phyloP scores from a whole-genome alignment of 1,284 basidiomycete species.

The Trametes polyzona region DNA sequence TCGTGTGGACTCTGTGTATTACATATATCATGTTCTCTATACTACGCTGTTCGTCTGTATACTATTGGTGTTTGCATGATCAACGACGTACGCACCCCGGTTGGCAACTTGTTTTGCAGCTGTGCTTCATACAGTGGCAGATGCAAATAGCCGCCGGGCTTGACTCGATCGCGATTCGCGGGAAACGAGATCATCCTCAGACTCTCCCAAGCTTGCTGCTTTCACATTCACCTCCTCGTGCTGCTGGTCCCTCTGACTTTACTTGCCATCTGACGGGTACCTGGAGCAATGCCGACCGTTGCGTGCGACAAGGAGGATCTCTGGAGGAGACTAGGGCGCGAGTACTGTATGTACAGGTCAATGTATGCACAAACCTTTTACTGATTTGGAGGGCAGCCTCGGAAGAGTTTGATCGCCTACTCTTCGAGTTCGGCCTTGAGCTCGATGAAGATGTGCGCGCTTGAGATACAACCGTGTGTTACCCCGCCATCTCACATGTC shows the following conservation, averaged over 20 bases:
- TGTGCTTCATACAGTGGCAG: background rate
- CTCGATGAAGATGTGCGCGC: constrained; percentile 93
- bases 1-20: background rate
- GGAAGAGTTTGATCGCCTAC: constrained; percentile 93
- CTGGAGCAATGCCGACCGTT: constrained; percentile 83
- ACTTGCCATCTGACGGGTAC: background rate
- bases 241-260: background rate
- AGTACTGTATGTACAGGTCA: constrained; percentile 68
- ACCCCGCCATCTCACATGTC: constrained; percentile 5
- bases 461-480: background rate
- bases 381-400: constrained; percentile 57
- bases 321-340: constrained; percentile 83
- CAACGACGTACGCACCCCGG: no score
- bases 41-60: background rate
- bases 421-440: constrained; percentile 98
- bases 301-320: constrained; percentile 95
- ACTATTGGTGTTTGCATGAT: background rate
- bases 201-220: background rate
- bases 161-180: constrained; percentile 18
- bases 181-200: constrained; percentile 12
- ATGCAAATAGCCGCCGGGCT: constrained; percentile 7
- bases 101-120: no score
- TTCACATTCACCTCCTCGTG: background rate
- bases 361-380: background rate
- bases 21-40: background rate